A percentile compares a stretch with the other conserved stretches of the same genome.
These are phyloP conservation scores for Pseudogymnoascus pannorum DNA, from an alignment of 2,329 filamentous ascomycete species.

Conservation along the genomic window DNA sequence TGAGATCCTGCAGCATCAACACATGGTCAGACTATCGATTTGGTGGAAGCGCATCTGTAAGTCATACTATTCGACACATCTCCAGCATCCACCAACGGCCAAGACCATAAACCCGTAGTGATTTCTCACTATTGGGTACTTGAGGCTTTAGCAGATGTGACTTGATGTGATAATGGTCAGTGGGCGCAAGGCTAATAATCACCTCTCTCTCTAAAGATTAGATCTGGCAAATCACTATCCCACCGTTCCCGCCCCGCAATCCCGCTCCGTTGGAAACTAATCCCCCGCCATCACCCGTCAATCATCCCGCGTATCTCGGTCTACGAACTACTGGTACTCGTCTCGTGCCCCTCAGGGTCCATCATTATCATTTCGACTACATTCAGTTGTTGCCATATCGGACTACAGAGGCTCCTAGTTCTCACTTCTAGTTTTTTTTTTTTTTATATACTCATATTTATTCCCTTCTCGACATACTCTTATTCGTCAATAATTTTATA, in stretches of 20 bases:
- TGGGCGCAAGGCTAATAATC: neutral
- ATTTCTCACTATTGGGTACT: neutral
- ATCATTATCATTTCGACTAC: neutral
- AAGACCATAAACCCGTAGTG: neutral
- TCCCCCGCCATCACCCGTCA: neutral
- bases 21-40: neutral
- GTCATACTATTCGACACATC: neutral
- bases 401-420: neutral
- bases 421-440: neutral
- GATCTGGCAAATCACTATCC: neutral
- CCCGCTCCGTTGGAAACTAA: neutral
- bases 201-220: neutral
- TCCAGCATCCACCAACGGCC: neutral
- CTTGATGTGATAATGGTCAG: neutral
- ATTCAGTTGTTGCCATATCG: neutral
- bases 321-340: neutral
- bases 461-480: neutral
- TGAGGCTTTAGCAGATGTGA: neutral
- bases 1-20: neutral
- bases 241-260: conserved; percentile 5
- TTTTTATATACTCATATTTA: neutral
- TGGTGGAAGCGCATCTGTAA: conserved; percentile 2
- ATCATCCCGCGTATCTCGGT: conserved; percentile 5
- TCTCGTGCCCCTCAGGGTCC: conserved; percentile 3
- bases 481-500: conserved; percentile 3